Percentiles rank a stretch among this genome's conserved stretches.
Conservation (phyloP, 176 grass and related monocot species). For the Juncus inflexus region DNA sequence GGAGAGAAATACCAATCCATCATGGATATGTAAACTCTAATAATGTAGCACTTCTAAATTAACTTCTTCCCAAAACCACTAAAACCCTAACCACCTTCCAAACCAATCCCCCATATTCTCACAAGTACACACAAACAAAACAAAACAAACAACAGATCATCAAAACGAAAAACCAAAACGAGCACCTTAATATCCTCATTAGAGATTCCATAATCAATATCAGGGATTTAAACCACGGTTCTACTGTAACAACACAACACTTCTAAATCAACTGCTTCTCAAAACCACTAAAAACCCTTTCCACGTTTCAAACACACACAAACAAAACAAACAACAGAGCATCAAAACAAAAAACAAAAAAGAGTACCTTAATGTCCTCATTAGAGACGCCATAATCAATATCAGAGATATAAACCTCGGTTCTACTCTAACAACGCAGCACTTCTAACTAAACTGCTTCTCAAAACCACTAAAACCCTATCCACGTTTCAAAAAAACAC, state of each 20-base stretch:
- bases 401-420: slow-evolving; percentile 70
- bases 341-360: neutral
- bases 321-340: neutral
- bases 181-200: slow-evolving; percentile 71
- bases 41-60: neutral
- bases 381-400: slow-evolving; percentile 58
- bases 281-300: neutral
- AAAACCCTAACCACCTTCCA: neutral
- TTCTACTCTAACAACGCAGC: slow-evolving; percentile 16
- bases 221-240: slow-evolving; percentile 64
- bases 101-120: neutral
- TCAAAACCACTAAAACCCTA: neutral
- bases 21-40: neutral
- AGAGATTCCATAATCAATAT: slow-evolving; percentile 57
- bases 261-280: neutral
- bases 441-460: neutral
- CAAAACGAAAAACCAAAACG: neutral
- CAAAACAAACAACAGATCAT: neutral
- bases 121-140: neutral
- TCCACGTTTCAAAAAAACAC: neutral
- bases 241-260: slow-evolving; percentile 12
- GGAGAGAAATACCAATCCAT: too few species aligned
- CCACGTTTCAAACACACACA: neutral
- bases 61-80: neutral
- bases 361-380: slow-evolving; percentile 61